Conservation (phyloP, 2,329 filamentous ascomycete genomes). For the Pseudocercospora macadamiae region DNA sequence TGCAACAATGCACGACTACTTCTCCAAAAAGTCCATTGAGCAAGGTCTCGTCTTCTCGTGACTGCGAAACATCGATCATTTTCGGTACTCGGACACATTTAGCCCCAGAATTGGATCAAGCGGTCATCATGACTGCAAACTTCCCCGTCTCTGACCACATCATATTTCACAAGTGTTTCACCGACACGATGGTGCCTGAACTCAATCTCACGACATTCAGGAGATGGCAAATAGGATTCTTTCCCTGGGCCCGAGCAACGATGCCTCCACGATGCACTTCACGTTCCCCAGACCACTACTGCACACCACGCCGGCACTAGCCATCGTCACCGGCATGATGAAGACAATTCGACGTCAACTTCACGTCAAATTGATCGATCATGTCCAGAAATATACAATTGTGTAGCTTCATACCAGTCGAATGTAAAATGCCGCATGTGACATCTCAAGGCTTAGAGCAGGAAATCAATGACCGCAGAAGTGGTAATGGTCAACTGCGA, state of each 20-base stretch:
- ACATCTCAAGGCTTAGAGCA: neutral
- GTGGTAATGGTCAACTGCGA: constrained; percentile 1
- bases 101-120: constrained; percentile 7
- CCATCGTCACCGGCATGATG: neutral
- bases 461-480: constrained; percentile 1
- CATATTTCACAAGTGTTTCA: constrained; percentile 3
- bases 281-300: neutral
- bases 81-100: constrained; percentile 4
- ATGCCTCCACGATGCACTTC: constrained; percentile 6
- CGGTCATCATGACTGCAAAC: constrained; percentile 6
- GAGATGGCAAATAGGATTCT: neutral
- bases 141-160: neutral
- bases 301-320: neutral
- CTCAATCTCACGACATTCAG: constrained; percentile 6
- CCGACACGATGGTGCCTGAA: constrained; percentile 6
- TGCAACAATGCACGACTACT: too few species aligned
- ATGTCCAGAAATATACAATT: neutral
- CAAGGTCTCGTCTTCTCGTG: too few species aligned
- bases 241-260: neutral
- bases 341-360: constrained; percentile 1
- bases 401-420: neutral
- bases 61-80: too few species aligned
- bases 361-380: constrained; percentile 6
- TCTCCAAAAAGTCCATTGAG: too few species aligned
- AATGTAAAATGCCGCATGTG: neutral